Percentiles rank a stretch among this genome's conserved stretches.
Conservation (phyloP, 345 rosid species). For the Crucihimalaya himalaica region DNA sequence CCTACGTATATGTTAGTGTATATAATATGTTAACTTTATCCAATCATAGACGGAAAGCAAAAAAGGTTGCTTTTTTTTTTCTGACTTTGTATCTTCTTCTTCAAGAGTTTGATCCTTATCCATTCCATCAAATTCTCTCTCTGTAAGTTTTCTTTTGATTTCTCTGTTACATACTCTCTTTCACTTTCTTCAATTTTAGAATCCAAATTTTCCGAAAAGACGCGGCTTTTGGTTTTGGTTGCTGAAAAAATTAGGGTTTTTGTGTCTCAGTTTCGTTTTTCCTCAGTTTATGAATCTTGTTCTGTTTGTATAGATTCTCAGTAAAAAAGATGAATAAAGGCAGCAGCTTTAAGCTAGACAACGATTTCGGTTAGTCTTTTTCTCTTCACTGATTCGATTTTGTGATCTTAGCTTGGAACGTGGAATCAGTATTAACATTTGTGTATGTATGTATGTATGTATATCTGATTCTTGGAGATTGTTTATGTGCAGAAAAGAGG, state of each 20-base stretch:
- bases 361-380: conserved; percentile 57
- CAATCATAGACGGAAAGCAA: conserved; percentile 27
- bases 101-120: conserved; percentile 27
- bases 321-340: conserved; percentile 52
- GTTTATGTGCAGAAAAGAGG: conserved; percentile 57
- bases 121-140: conserved; percentile 12
- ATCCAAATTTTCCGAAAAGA: neutral
- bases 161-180: neutral
- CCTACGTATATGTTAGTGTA: neutral
- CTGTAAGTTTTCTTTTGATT: conserved; percentile 23
- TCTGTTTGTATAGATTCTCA: neutral
- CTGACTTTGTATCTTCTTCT: neutral
- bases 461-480: neutral
- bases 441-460: neutral
- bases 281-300: neutral
- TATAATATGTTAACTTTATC: conserved; percentile 30
- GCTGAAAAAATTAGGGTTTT: conserved; percentile 2
- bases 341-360: conserved; percentile 62
- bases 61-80: conserved; percentile 3
- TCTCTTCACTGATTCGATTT: neutral
- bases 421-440: too few species aligned
- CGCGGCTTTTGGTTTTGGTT: neutral
- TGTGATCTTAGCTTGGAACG: neutral
- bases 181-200: neutral
- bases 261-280: neutral